Base-by-base conservation (phyloP, 1,284 basidiomycete species). In the Pisolithus thermaeus region DNA sequence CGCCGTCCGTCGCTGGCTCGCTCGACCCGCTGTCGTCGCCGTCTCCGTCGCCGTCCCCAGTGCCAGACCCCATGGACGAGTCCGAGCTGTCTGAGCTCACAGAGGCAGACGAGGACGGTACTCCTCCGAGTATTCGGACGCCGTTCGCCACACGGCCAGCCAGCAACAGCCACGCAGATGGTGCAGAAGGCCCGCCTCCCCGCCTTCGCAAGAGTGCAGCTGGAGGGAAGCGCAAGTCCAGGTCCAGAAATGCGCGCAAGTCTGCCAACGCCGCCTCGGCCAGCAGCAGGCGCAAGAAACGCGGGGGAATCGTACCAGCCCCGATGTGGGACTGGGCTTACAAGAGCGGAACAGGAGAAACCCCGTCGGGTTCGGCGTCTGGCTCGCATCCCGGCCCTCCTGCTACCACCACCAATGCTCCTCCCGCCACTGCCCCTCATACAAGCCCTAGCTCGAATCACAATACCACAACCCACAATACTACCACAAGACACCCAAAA, bases 51-150 rank as follows among this genome's bases (percentile, higher is more conserved):
- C 80, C 66, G 20, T 32, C 44, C 18, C 63, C 67, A 3, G 63
- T 60, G 11, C 53, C 50, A 56, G 65, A 65, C 36, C 65, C 70
- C 41, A 69, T 69, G 48, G 79, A 76, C 58, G 83, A 78, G 64
- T 88, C 86, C 14, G 87, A 89, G 69, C 79, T 89, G 55, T 88
- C 86, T 48, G 86, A 88, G 65, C 79, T 89, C 64, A 89, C 86
- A 32, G 86, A 89, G 62, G 86, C 88, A 62, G 87, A 89, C 58
- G 46, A 62, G 58, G 61, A 55, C 46, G 55, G 36, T 60, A 46
- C 28, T 16, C 43, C 48, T 30, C 43, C 48, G 46, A 53, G 54
- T 35, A 46, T 50, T 38, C 57, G 60, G 32, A 16, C 12, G 32
- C 12, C 32, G 32, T 35, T 12, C 46, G 46, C 50, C 54, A 58